phyloP scores from a whole-genome alignment of 2,329 filamentous ascomycete species.

The Colletotrichum sp. region DNA sequence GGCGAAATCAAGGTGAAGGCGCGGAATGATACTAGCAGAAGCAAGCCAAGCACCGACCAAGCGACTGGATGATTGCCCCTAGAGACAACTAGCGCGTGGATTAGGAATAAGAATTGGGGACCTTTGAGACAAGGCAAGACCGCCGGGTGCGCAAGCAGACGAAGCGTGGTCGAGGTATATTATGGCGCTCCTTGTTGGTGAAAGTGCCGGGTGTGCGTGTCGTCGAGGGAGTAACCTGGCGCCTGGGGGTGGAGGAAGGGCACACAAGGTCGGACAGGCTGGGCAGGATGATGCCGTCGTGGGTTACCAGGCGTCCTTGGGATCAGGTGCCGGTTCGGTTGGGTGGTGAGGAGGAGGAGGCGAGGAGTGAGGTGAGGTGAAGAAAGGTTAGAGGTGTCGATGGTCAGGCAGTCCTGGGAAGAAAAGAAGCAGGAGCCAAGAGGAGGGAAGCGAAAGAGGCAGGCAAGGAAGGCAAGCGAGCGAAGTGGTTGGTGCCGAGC shows the following conservation, averaged over 20 bases:
- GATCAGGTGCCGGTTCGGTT: not conserved
- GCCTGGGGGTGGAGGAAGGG: not conserved
- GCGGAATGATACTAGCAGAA: conserved; percentile 2
- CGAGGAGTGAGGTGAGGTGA: not conserved
- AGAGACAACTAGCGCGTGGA: conserved; percentile 17
- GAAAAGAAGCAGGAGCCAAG: conserved; percentile 13
- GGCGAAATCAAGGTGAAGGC: conserved; percentile 11
- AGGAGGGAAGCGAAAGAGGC: conserved; percentile 6
- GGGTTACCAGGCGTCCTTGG: not conserved
- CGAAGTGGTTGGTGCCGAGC: conserved; percentile 9
- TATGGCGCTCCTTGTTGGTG: not conserved
- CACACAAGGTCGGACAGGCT: not conserved
- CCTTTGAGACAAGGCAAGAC: conserved; percentile 18
- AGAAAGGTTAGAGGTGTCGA: not conserved
- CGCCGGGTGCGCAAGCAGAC: conserved; percentile 2
- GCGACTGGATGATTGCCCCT: conserved; percentile 8
- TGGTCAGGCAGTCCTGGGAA: conserved; percentile 8
- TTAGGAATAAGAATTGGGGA: conserved; percentile 8
- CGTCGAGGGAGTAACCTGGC: not conserved
- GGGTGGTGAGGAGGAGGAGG: not conserved
- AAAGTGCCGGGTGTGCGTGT: not conserved
- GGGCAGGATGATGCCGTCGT: not conserved
- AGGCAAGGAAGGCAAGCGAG: not conserved
- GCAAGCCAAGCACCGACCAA: conserved; percentile 8
- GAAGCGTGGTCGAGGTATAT: conserved; percentile 2